A percentile compares a stretch with the other conserved stretches of the same genome.
Conservation (phyloP, 495 filamentous ascomycete genomes). For the Schizothecium vesticola region DNA sequence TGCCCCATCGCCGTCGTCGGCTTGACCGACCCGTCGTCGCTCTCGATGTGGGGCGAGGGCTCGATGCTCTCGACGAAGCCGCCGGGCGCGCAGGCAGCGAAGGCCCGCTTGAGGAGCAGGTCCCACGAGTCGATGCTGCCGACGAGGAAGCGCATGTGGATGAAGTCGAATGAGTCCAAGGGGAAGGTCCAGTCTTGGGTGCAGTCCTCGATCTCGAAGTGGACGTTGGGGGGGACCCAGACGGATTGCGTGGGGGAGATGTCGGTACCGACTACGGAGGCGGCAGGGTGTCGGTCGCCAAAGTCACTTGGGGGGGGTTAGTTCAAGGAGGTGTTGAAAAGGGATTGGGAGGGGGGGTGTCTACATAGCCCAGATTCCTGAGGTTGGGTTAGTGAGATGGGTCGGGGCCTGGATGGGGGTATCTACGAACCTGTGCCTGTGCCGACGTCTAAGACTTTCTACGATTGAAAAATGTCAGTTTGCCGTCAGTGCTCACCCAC, state of each 20-base stretch:
- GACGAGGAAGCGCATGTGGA: slow-evolving; percentile 51
- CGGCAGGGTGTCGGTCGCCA: slow-evolving; percentile 45
- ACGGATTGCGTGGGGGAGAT: slow-evolving; percentile 52
- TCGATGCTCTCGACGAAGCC: slow-evolving; percentile 26
- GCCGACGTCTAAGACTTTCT: slow-evolving; percentile 1
- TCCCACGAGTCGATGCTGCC: slow-evolving; percentile 52
- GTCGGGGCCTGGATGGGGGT: neutral
- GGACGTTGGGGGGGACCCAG: slow-evolving; percentile 45
- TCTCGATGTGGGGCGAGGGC: slow-evolving; percentile 18
- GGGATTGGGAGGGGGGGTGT: neutral
- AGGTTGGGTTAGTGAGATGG: slow-evolving; percentile 49
- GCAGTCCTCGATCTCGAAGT: slow-evolving; percentile 50
- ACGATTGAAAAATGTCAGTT: neutral
- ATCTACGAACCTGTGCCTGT: neutral
- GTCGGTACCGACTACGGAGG: slow-evolving; percentile 62
- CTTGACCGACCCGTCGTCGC: slow-evolving; percentile 18
- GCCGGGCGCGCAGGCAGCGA: slow-evolving; percentile 17
- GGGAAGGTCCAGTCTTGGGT: slow-evolving; percentile 43
- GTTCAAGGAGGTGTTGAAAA: too few relatives aligned
- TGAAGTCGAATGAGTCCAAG: slow-evolving; percentile 50
- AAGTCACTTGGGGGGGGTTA: slow-evolving; percentile 23
- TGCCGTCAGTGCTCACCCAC: neutral
- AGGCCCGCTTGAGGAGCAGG: slow-evolving; percentile 34
- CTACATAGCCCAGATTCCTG: slow-evolving; percentile 50
- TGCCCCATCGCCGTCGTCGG: slow-evolving; percentile 11